These are phyloP conservation scores for Penicillium sp. DNA, from an alignment of 2,329 filamentous ascomycete species.

Conservation along the genomic window DNA sequence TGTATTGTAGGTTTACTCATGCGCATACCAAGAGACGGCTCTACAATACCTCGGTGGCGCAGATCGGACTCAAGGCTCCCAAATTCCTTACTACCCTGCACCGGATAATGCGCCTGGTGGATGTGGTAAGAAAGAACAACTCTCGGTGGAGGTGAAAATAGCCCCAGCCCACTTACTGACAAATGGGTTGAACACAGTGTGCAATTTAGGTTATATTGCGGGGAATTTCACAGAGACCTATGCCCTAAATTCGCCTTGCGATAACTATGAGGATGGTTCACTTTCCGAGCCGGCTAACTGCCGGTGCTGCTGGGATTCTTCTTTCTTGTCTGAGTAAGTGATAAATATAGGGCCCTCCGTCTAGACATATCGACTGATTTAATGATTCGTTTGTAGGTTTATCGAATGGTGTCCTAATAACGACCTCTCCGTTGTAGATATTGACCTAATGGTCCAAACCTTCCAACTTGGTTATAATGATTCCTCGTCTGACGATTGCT, in stretches of 20 bases:
- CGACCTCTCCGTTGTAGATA: neutral
- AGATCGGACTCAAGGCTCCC: neutral
- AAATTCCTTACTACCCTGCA: slow-evolving; percentile 5
- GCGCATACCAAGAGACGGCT: slow-evolving; percentile 1
- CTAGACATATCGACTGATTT: neutral
- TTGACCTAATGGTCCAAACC: neutral
- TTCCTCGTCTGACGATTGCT: neutral
- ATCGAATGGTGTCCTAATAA: neutral
- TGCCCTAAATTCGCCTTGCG: neutral
- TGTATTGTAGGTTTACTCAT: neutral
- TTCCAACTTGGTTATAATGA: neutral
- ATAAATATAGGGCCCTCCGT: neutral
- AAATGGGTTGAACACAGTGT: neutral
- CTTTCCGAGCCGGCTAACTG: neutral
- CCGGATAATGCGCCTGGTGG: slow-evolving; percentile 5
- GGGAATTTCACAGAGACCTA: slow-evolving; percentile 2
- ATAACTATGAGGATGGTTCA: neutral
- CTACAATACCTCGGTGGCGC: slow-evolving; percentile 2
- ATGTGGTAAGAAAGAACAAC: neutral
- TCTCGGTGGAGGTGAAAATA: neutral
- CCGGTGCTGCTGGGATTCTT: slow-evolving; percentile 4
- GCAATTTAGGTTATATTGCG: slow-evolving; percentile 1
- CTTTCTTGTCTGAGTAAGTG: slow-evolving; percentile 1
- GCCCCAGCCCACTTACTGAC: neutral
- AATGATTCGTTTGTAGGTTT: neutral